These are phyloP conservation scores for Pestalotiopsis sp. DNA, from an alignment of 2,329 filamentous ascomycete species.

Conservation along the genomic window DNA sequence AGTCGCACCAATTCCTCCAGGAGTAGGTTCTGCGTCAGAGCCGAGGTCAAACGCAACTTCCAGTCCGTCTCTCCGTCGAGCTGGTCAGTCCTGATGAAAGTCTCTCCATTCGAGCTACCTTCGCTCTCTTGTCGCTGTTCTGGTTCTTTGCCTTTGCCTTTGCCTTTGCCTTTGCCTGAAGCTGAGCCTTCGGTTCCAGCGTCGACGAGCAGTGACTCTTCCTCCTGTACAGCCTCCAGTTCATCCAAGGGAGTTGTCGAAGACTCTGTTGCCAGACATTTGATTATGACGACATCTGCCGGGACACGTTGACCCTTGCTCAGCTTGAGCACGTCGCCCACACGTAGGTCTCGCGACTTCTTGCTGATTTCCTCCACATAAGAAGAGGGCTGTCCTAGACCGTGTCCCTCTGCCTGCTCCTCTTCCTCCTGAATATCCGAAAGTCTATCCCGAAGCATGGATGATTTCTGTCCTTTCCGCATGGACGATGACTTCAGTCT, in stretches of 20 bases:
- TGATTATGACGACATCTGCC: slow-evolving; percentile 89
- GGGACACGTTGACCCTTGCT: slow-evolving; percentile 91
- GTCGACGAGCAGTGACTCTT: slow-evolving; percentile 40
- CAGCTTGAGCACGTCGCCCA: slow-evolving; percentile 93
- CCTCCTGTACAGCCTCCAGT: slow-evolving; percentile 29
- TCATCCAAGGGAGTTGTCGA: slow-evolving; percentile 29
- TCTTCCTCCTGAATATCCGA: slow-evolving; percentile 73
- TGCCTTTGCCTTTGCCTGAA: slow-evolving; percentile 37
- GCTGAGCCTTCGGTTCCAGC: slow-evolving; percentile 22
- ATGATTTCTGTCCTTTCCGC: slow-evolving; percentile 38
- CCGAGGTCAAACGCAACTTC: slow-evolving; percentile 89
- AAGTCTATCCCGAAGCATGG: slow-evolving; percentile 42
- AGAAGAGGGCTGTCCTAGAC: slow-evolving; percentile 42
- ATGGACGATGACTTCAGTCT: slow-evolving; percentile 47
- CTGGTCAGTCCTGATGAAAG: slow-evolving; percentile 96
- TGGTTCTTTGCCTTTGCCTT: slow-evolving; percentile 34
- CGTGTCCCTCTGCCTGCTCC: slow-evolving; percentile 48
- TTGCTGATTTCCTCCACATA: slow-evolving; percentile 68
- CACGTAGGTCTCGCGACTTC: slow-evolving; percentile 84
- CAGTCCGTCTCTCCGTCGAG: slow-evolving; percentile 97
- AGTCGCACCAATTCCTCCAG: slow-evolving; percentile 70
- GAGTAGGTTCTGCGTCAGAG: slow-evolving; percentile 77
- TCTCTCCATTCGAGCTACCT: slow-evolving; percentile 68
- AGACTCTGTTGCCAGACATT: slow-evolving; percentile 68
- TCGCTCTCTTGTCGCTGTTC: slow-evolving; percentile 31